A percentile compares a stretch with the other conserved stretches of the same genome.
Evolutionary conservation across 208 protist genomes (phyloP).

Genomic region (Vickermania ingenoplastis): DNA sequence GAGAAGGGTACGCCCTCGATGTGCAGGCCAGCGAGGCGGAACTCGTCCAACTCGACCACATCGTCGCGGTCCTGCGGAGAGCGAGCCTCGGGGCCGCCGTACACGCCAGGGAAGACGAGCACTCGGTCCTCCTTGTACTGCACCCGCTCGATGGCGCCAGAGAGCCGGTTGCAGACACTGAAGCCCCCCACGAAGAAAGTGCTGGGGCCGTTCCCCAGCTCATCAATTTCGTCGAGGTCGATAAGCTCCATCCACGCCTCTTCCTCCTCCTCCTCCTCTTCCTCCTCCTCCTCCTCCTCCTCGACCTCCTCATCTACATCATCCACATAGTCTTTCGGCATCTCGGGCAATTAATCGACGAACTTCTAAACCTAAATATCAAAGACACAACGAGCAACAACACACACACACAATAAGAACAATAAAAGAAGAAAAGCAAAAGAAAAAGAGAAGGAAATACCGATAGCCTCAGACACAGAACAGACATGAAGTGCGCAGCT

Average conservation of each 20-base stretch:
- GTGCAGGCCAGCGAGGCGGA: constrained; percentile 30
- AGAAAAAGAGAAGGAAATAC: background rate
- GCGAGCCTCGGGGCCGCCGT: constrained; percentile 10
- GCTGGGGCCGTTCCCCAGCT: constrained; percentile 60
- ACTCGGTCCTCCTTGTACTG: constrained; percentile 64
- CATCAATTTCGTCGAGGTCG: constrained; percentile 37
- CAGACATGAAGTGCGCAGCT: constrained; percentile 1
- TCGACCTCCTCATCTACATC: constrained; percentile 46
- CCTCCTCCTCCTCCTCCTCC: constrained; percentile 65
- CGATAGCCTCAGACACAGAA: background rate
- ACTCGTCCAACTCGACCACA: constrained; percentile 44
- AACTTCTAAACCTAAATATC: no score
- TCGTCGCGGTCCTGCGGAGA: constrained; percentile 5
- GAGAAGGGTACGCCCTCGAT: constrained; percentile 56
- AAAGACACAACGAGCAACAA: background rate
- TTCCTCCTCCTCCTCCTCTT: constrained; percentile 59
- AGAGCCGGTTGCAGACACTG: constrained; percentile 39
- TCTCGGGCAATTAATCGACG: no score
- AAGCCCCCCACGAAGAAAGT: constrained; percentile 73
- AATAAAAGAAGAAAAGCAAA: constrained; percentile 1
- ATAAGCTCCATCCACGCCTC: constrained; percentile 63
- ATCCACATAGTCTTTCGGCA: constrained; percentile 12
- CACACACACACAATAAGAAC: constrained; percentile 1
- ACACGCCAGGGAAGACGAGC: constrained; percentile 60
- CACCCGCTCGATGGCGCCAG: constrained; percentile 27